These are phyloP conservation scores for Citrus australasica DNA, from an alignment of 345 rosid species.

Conservation along the genomic window DNA sequence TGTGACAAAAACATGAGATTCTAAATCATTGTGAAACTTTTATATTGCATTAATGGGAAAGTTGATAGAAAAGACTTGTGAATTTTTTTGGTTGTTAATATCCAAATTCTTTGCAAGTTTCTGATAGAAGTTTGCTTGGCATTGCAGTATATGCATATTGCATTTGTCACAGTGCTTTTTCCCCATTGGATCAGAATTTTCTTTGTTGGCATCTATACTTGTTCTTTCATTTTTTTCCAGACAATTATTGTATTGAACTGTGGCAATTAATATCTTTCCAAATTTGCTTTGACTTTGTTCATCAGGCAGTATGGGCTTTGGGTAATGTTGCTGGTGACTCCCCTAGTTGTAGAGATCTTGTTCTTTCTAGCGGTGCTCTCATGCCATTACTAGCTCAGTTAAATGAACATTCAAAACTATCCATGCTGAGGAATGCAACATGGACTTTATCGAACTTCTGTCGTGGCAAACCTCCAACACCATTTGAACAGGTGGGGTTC, in stretches of 20 bases:
- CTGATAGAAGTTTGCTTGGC: not conserved
- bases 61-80: not conserved
- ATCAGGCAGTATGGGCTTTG: slow-evolving; percentile 75
- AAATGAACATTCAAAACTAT: slow-evolving; percentile 57
- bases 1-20: not conserved
- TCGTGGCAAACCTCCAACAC: slow-evolving; percentile 74
- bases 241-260: not conserved
- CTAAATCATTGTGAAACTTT: not conserved
- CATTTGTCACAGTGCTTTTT: not conserved
- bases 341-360: slow-evolving; percentile 67
- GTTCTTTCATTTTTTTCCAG: not conserved
- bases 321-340: slow-evolving; percentile 85
- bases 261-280: not conserved
- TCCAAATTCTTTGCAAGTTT: not conserved
- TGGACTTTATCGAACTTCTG: slow-evolving; percentile 78
- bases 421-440: slow-evolving; percentile 78
- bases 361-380: slow-evolving; percentile 62
- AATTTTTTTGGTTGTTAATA: not conserved
- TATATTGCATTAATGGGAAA: not conserved
- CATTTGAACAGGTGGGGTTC: slow-evolving; percentile 57
- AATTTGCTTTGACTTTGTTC: slow-evolving; percentile 7
- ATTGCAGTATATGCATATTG: not conserved
- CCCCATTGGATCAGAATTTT: too few relatives aligned
- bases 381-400: slow-evolving; percentile 63
- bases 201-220: not conserved